Base-by-base conservation (phyloP, 73 alveolate species). In the Paraurostyla sp. region DNA sequence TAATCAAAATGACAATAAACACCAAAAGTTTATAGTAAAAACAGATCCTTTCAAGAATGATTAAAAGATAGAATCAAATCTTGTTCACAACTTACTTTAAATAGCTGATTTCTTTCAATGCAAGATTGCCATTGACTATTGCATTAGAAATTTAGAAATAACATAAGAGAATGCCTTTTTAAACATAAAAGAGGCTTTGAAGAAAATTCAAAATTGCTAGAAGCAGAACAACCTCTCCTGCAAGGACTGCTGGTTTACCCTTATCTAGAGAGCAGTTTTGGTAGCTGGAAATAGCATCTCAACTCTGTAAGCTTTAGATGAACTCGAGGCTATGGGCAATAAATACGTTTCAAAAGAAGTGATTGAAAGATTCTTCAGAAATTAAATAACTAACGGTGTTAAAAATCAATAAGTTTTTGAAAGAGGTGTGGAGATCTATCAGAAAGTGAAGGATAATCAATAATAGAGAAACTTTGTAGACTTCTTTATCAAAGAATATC, bases 81-180 rank as follows among this genome's bases (percentile, higher is more conserved):
- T 65, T 18, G 46, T 65, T 1, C 82, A 65, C 25, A 65, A 65
- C 32, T 38, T 65, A 30, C 36, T 65, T 0, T 65, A 65, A 65
- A 65, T 65, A 35, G 82, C 82, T 7, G 82, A 65, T 65, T 65
- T 65, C 58, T 65, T 65, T 22, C 25, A 65, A 65, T 65, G 82
- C 58, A 65, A 65, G 41, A 38, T 38, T 13, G 82, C 82, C 1
- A 65, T 65, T 22, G 82, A 65, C 7, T 65, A 36, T 38, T 65
- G 82, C 36, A 65, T 65, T 65, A 15, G 41, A 65, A 65, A 65
- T 30, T 58, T 65, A 13, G 82, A 65, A 40, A 65, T 65, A 36
- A 65, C 56, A 1, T 4, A 32, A 22, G 82, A 65, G 20, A 65
- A 65, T 38, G 82, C 58, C 6, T 30, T 36, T 0, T 1, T 40